Evolutionary conservation across 2,329 filamentous ascomycete species (phyloP).

Genomic region (Falciphora oryzae): DNA sequence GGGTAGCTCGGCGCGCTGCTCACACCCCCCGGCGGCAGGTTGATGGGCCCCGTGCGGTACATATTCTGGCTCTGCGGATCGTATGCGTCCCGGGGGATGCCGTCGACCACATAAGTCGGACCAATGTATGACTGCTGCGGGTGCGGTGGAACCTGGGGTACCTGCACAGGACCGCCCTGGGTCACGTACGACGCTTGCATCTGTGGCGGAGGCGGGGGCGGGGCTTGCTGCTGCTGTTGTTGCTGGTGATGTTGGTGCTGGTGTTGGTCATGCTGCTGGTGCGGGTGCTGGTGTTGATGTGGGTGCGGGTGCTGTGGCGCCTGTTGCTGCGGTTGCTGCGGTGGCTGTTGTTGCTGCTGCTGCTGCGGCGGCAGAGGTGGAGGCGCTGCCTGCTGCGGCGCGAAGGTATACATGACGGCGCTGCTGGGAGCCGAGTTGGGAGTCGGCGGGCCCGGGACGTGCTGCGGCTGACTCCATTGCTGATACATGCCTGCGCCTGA

Average conservation of each 20-base stretch:
- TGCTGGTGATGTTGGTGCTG: background rate
- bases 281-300: background rate
- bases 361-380: constrained; percentile 13
- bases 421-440: constrained; percentile 28
- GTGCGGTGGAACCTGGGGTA: background rate
- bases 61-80: background rate
- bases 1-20: constrained; percentile 10
- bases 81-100: background rate
- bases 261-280: background rate
- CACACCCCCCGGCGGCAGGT: background rate
- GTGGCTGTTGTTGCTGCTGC: constrained; percentile 25
- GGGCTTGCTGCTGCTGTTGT: background rate
- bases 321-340: constrained; percentile 14
- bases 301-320: constrained; percentile 2
- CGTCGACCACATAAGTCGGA: background rate
- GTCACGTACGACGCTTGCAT: background rate
- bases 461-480: constrained; percentile 17
- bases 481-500: constrained; percentile 33
- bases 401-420: constrained; percentile 40
- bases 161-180: background rate
- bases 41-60: background rate
- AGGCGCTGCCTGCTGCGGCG: constrained; percentile 12
- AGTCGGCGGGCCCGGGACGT: background rate
- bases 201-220: background rate
- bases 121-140: background rate